These are phyloP conservation scores for Fraxinus angustifolia DNA, from an alignment of 305 asterid species.

Conservation along the genomic window DNA sequence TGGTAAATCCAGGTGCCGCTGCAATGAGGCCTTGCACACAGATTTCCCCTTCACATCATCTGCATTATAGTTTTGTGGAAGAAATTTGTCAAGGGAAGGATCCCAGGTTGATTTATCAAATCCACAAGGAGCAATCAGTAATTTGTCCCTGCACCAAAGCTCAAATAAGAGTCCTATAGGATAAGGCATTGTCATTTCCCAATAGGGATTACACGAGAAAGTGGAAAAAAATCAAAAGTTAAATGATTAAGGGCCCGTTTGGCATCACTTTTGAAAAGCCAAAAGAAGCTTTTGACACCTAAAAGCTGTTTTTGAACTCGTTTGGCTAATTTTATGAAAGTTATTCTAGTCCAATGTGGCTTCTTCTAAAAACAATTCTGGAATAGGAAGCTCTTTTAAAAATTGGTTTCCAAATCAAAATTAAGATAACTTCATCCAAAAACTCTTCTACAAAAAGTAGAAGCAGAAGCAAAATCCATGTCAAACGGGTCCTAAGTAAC, in stretches of 20 bases:
- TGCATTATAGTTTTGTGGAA: constrained; percentile 54
- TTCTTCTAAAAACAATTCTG: not conserved
- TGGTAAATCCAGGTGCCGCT: constrained; percentile 45
- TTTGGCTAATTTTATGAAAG: not conserved
- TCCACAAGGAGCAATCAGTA: constrained; percentile 66
- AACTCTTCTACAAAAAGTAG: not conserved
- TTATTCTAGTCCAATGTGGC: not conserved
- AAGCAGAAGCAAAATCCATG: not conserved
- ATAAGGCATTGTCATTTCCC: constrained; percentile 13
- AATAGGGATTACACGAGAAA: not conserved
- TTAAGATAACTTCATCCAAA: not conserved
- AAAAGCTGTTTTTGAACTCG: not conserved
- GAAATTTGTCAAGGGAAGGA: constrained; percentile 57
- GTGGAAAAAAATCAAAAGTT: constrained; percentile 10
- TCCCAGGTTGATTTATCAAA: constrained; percentile 67
- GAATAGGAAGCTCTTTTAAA: not conserved
- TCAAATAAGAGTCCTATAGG: constrained; percentile 17
- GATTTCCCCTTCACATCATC: constrained; percentile 67
- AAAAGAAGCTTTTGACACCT: not conserved
- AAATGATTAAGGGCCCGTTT: not conserved
- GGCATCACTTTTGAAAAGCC: not conserved
- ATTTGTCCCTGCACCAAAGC: constrained; percentile 54
- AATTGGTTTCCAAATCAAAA: not conserved
- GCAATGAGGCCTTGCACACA: constrained; percentile 58
- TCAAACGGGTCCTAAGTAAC: not conserved